A percentile compares a stretch with the other conserved stretches of the same genome.
phyloP scores from a whole-genome alignment of 192 early-diverging fungal species.

The Gaertneriomyces semiglobifer region DNA sequence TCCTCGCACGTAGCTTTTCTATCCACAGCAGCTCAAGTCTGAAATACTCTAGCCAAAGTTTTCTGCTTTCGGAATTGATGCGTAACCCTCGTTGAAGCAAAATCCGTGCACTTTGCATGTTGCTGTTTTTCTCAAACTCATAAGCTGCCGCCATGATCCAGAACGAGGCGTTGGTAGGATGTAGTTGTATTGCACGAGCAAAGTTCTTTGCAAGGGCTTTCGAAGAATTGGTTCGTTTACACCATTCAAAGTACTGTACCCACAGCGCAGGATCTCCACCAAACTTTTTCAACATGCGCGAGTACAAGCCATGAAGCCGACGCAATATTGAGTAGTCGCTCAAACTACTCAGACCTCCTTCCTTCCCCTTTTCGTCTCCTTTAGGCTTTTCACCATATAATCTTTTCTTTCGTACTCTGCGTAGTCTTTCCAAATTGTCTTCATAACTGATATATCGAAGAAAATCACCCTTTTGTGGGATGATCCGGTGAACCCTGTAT shows the following conservation, averaged over 20 bases:
- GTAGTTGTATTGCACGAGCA: slow-evolving; percentile 80
- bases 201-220: slow-evolving; percentile 71
- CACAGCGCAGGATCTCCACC: slow-evolving; percentile 76
- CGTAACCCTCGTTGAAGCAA: slow-evolving; percentile 84
- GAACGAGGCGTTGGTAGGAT: slow-evolving; percentile 74
- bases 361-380: slow-evolving; percentile 15
- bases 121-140: slow-evolving; percentile 81
- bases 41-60: slow-evolving; percentile 92
- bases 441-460: slow-evolving; percentile 95
- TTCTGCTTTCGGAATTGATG: slow-evolving; percentile 65
- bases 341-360: slow-evolving; percentile 41
- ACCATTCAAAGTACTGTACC: slow-evolving; percentile 89
- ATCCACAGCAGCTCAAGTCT: slow-evolving; percentile 85
- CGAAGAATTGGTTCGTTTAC: slow-evolving; percentile 48
- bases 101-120: slow-evolving; percentile 76
- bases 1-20: slow-evolving; percentile 77
- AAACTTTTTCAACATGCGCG: slow-evolving; percentile 74
- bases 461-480: slow-evolving; percentile 70
- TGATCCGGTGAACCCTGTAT: slow-evolving; percentile 78
- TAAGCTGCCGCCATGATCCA: slow-evolving; percentile 91
- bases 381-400: slow-evolving; percentile 46
- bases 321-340: slow-evolving; percentile 72
- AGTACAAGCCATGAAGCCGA: slow-evolving; percentile 77
- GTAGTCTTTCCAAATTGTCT: slow-evolving; percentile 80
- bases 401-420: slow-evolving; percentile 72